Conservation (phyloP, 257 asterid species). For the Ehretia macrophylla region DNA sequence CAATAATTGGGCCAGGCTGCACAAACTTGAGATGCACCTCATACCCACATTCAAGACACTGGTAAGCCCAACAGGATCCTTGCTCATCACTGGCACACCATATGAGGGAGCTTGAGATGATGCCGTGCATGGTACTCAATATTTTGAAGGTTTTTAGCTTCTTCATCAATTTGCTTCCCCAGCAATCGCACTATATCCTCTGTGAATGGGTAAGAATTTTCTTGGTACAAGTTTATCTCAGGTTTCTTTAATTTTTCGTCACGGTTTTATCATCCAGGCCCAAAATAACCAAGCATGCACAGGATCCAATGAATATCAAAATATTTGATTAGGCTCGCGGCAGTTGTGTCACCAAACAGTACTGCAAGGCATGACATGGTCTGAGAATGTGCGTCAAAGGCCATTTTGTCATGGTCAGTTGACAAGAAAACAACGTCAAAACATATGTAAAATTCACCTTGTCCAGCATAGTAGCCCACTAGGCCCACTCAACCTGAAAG, state of each 20-base stretch:
- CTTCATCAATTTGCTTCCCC: slow-evolving; percentile 45
- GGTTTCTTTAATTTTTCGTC: slow-evolving; percentile 50
- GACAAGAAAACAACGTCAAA: slow-evolving; percentile 57
- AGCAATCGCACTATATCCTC: slow-evolving; percentile 25
- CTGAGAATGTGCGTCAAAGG: slow-evolving; percentile 33
- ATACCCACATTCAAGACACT: slow-evolving; percentile 64
- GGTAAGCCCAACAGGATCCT: slow-evolving; percentile 78
- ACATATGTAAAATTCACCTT: too few species aligned
- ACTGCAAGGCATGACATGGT: slow-evolving; percentile 72
- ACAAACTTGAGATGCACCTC: slow-evolving; percentile 72
- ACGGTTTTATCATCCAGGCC: slow-evolving; percentile 67
- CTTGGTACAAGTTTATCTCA: slow-evolving; percentile 50
- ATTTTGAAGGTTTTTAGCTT: slow-evolving; percentile 41
- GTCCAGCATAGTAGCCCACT: too few species aligned
- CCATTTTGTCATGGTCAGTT: slow-evolving; percentile 42
- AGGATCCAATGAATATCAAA: slow-evolving; percentile 56
- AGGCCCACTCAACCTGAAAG: too few species aligned
- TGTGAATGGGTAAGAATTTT: slow-evolving; percentile 61
- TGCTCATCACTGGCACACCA: slow-evolving; percentile 81
- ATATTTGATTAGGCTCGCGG: slow-evolving; percentile 33
- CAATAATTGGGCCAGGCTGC: slow-evolving; percentile 3
- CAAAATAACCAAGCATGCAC: slow-evolving; percentile 44
- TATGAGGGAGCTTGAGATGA: slow-evolving; percentile 51
- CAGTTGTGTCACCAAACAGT: slow-evolving; percentile 44
- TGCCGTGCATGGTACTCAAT: slow-evolving; percentile 39